phyloP scores from a whole-genome alignment of 139 green algal species.

The Chlamydomonas schloesseri region DNA sequence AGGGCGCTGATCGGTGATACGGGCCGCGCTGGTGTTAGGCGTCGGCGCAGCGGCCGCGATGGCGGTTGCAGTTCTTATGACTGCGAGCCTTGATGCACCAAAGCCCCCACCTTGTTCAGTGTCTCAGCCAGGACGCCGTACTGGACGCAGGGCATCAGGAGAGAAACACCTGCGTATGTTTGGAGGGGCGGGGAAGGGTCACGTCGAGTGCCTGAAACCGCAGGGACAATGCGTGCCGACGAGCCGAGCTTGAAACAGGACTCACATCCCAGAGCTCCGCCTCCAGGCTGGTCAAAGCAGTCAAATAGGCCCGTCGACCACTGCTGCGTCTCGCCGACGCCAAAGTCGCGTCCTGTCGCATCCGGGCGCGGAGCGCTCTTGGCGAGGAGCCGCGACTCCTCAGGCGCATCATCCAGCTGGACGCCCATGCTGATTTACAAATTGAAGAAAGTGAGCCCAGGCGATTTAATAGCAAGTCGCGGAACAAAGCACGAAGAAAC shows the following conservation, averaged over 20 bases:
- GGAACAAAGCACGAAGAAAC: no score
- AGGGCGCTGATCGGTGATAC: neutral
- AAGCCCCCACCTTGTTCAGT: neutral
- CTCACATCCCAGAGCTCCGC: neutral
- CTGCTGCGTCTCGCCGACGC: no score
- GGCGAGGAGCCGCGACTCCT: neutral
- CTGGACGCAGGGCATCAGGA: conserved; percentile 24
- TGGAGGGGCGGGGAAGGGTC: neutral
- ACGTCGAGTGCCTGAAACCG: neutral
- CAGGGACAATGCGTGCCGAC: neutral
- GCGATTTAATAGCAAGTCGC: no score
- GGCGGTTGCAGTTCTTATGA: no score
- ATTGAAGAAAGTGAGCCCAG: no score
- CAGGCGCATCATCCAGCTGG: no score
- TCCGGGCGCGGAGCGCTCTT: no score
- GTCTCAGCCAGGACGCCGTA: conserved; percentile 24
- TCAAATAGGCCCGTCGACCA: neutral
- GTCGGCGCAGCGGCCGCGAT: no score
- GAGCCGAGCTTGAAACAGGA: neutral
- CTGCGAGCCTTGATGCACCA: no score
- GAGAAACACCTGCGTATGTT: neutral
- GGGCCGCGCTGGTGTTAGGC: neutral
- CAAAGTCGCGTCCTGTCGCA: no score
- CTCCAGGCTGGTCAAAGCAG: neutral
- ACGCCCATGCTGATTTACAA: no score